Percentiles rank a stretch among this genome's conserved stretches.
These are phyloP conservation scores for Solanum commersonii DNA, from an alignment of 257 asterid species.

Conservation along the genomic window DNA sequence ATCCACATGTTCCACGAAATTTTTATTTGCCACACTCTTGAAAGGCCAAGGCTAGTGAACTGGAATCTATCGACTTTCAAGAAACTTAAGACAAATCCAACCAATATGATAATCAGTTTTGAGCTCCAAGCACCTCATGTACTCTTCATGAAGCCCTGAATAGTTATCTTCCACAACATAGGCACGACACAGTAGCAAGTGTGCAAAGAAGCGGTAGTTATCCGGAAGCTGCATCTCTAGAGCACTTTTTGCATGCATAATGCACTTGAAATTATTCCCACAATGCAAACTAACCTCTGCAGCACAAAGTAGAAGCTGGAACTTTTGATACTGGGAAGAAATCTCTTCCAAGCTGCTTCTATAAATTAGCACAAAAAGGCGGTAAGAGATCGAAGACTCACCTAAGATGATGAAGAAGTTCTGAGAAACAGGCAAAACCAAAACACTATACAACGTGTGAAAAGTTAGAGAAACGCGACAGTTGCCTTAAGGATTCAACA, in stretches of 20 bases:
- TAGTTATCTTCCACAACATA: slow-evolving; percentile 49
- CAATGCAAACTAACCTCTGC: slow-evolving; percentile 75
- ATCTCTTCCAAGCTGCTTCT: slow-evolving; percentile 1
- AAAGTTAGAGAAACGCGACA: no score
- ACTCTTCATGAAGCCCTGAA: slow-evolving; percentile 38
- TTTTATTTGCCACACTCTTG: slow-evolving; percentile 14
- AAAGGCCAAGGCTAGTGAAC: not conserved
- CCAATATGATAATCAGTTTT: slow-evolving; percentile 66
- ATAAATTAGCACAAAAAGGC: no score
- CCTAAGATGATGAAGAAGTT: no score
- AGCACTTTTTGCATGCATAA: slow-evolving; percentile 50
- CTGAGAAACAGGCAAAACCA: no score
- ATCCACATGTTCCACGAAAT: slow-evolving; percentile 58
- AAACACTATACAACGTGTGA: no score
- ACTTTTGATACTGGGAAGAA: slow-evolving; percentile 35
- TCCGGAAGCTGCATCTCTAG: slow-evolving; percentile 37
- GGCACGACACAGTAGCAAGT: slow-evolving; percentile 79
- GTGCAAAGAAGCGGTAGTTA: slow-evolving; percentile 57
- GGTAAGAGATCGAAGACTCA: no score
- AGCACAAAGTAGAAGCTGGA: slow-evolving; percentile 77
- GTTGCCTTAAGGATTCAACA: no score
- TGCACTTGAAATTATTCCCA: slow-evolving; percentile 51
- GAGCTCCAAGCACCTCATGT: slow-evolving; percentile 61
- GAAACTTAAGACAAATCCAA: slow-evolving; percentile 71
- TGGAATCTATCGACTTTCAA: slow-evolving; percentile 50